Conservation (phyloP, 345 rosid species). For the Pistacia vera region DNA sequence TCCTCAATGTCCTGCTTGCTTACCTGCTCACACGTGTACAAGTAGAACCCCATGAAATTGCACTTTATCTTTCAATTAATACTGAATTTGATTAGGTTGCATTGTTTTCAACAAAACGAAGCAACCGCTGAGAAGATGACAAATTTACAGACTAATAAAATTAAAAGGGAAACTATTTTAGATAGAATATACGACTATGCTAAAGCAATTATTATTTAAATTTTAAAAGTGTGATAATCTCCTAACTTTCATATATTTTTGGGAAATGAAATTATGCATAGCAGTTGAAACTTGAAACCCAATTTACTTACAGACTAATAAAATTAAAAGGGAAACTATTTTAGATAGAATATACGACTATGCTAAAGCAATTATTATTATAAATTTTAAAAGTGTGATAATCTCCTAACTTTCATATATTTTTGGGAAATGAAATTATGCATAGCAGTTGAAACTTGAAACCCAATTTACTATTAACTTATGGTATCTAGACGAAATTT, state of each 20-base stretch:
- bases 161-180: not conserved
- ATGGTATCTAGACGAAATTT: not conserved
- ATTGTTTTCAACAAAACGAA: not conserved
- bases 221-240: too few relatives aligned
- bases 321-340: not conserved
- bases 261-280: too few relatives aligned
- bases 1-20: slow-evolving; percentile 83
- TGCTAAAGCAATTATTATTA: too few relatives aligned
- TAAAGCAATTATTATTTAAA: too few relatives aligned
- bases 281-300: slow-evolving; percentile 12
- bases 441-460: slow-evolving; percentile 8
- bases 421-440: too few relatives aligned
- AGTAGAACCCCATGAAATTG: slow-evolving; percentile 7
- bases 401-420: too few relatives aligned
- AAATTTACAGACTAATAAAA: not conserved
- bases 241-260: too few relatives aligned
- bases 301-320: not conserved
- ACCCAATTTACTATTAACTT: not conserved
- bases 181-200: too few relatives aligned
- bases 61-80: not conserved
- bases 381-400: too few relatives aligned
- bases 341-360: not conserved
- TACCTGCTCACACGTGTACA: slow-evolving; percentile 46
- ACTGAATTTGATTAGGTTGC: not conserved
- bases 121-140: not conserved